A percentile compares a stretch with the other conserved stretches of the same genome.
phyloP scores from a whole-genome alignment of 2,329 filamentous ascomycete genomes.

The Venturia aucupariae region DNA sequence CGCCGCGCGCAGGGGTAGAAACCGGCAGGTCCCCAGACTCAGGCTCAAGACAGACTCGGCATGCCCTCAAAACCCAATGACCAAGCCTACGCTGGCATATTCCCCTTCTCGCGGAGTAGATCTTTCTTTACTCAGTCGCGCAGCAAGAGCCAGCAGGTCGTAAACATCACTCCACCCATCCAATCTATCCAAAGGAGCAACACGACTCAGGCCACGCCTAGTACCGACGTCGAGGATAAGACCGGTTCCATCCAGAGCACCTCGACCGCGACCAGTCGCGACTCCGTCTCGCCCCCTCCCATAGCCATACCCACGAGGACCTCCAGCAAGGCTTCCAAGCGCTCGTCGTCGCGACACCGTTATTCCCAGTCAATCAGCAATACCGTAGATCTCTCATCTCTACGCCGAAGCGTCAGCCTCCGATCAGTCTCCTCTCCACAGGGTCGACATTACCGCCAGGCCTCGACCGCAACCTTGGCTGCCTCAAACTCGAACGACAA shows the following conservation, averaged over 20 bases:
- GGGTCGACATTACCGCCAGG: constrained; percentile 23
- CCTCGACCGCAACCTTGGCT: constrained; percentile 25
- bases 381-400: constrained; percentile 9
- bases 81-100: neutral
- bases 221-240: neutral
- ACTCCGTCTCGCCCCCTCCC: neutral
- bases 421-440: constrained; percentile 27
- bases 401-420: constrained; percentile 12
- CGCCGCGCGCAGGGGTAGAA: no score
- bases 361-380: constrained; percentile 7
- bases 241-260: neutral
- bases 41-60: neutral
- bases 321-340: neutral
- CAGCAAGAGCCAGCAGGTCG: neutral
- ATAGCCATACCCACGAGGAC: constrained; percentile 3
- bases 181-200: neutral
- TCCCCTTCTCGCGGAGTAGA: neutral
- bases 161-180: constrained; percentile 6
- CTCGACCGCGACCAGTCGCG: neutral
- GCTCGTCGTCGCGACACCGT: constrained; percentile 1
- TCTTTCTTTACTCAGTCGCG: constrained; percentile 3
- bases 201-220: neutral
- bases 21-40: neutral
- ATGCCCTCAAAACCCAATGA: neutral
- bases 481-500: constrained; percentile 21